Conservation (phyloP, 2,329 filamentous ascomycete species). For the Monosporascus sp. region DNA sequence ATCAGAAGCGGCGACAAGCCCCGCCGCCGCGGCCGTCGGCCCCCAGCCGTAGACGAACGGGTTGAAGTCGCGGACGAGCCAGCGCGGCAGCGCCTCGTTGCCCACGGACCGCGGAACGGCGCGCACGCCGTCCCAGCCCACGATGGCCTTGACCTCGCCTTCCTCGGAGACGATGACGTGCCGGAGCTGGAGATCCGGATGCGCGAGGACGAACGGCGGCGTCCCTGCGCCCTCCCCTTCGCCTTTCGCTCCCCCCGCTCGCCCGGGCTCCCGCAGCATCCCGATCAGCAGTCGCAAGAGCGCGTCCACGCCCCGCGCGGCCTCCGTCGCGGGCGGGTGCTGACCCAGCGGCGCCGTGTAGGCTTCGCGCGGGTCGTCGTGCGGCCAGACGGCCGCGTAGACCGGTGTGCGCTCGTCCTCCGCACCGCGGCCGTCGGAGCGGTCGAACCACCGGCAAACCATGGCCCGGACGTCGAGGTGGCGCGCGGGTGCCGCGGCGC, state of each 20-base stretch:
- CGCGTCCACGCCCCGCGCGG: conserved; percentile 11
- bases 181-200: conserved; percentile 18
- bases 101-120: conserved; percentile 17
- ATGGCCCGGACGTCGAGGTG: conserved; percentile 17
- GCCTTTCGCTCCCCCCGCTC: not conserved
- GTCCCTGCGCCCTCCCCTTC: not conserved
- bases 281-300: conserved; percentile 15
- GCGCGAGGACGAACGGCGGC: conserved; percentile 17
- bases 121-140: conserved; percentile 21
- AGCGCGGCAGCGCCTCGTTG: conserved; percentile 18
- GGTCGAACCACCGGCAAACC: conserved; percentile 16
- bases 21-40: conserved; percentile 11
- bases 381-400: conserved; percentile 12
- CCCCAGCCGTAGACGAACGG: conserved; percentile 18
- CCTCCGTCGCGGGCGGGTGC: conserved; percentile 8
- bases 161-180: conserved; percentile 18
- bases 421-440: conserved; percentile 2
- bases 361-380: conserved; percentile 5
- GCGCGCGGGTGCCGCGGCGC: conserved; percentile 8
- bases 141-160: conserved; percentile 15
- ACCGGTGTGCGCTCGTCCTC: conserved; percentile 9
- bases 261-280: conserved; percentile 13
- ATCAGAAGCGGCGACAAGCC: not conserved
- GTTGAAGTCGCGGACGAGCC: conserved; percentile 21
- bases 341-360: conserved; percentile 14